Evolutionary conservation across 2,329 filamentous ascomycete genomes (phyloP).

Genomic region (Teratosphaeriaceae sp.): DNA sequence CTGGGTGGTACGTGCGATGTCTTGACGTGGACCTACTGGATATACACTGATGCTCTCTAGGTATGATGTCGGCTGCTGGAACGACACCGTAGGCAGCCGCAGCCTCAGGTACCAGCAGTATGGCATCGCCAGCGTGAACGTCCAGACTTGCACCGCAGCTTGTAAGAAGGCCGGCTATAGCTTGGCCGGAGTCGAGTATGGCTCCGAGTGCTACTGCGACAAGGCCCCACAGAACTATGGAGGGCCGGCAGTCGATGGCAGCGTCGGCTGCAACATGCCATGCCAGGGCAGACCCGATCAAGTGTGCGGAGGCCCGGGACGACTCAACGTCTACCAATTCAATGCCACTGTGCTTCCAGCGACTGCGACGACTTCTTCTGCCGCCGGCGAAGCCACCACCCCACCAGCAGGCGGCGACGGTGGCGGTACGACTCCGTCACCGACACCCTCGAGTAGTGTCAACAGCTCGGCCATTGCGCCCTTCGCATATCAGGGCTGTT

Average conservation of each 20-base stretch:
- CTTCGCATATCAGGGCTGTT: slow-evolving; percentile 27
- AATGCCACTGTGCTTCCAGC: slow-evolving; percentile 12
- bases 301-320: slow-evolving; percentile 17
- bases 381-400: not conserved
- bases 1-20: no score
- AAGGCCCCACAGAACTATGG: slow-evolving; percentile 12
- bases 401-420: no score
- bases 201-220: slow-evolving; percentile 14
- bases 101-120: slow-evolving; percentile 1
- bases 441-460: not conserved
- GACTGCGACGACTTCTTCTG: not conserved
- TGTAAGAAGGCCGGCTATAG: slow-evolving; percentile 10
- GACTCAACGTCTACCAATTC: slow-evolving; percentile 39
- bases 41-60: not conserved
- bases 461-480: slow-evolving; percentile 8
- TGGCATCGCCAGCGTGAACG: not conserved
- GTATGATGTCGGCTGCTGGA: not conserved
- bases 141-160: slow-evolving; percentile 3
- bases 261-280: slow-evolving; percentile 2
- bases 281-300: slow-evolving; percentile 6
- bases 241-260: not conserved
- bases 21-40: not conserved
- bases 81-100: not conserved
- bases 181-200: slow-evolving; percentile 18
- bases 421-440: not conserved